Percentiles rank a stretch among this genome's conserved stretches.
phyloP scores from a whole-genome alignment of 2,329 filamentous ascomycete species.

The Tolypocladium album region DNA sequence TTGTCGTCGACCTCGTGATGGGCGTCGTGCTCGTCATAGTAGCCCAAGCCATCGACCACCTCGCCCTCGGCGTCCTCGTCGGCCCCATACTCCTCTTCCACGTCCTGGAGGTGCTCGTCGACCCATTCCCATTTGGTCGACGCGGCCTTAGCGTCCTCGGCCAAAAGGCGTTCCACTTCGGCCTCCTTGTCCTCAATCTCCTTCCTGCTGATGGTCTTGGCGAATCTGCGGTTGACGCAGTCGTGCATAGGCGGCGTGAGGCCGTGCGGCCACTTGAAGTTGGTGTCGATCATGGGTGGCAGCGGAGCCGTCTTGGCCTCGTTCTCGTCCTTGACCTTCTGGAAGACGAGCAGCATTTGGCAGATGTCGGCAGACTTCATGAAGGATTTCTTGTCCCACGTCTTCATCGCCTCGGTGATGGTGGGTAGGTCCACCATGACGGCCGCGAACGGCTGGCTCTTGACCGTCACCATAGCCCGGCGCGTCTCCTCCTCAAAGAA shows the following conservation, averaged over 20 bases:
- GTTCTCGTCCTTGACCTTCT: conserved; percentile 52
- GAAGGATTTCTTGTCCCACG: conserved; percentile 79
- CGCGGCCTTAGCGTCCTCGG: conserved; percentile 52
- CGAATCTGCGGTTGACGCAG: conserved; percentile 71
- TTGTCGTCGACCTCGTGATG: conserved; percentile 32
- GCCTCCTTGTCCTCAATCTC: conserved; percentile 79
- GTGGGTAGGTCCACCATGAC: conserved; percentile 76
- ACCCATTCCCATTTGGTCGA: conserved; percentile 56
- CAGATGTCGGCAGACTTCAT: conserved; percentile 84
- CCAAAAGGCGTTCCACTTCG: conserved; percentile 63
- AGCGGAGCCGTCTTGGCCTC: conserved; percentile 57
- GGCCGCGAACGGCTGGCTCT: conserved; percentile 63
- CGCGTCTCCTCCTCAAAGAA: conserved; percentile 68
- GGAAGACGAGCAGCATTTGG: conserved; percentile 78
- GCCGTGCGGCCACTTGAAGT: conserved; percentile 71
- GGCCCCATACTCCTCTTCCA: conserved; percentile 32
- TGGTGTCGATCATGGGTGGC: conserved; percentile 59
- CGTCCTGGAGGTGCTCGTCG: conserved; percentile 34
- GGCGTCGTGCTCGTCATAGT: conserved; percentile 21
- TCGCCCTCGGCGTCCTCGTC: conserved; percentile 41
- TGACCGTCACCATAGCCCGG: conserved; percentile 61
- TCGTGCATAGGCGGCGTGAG: conserved; percentile 83
- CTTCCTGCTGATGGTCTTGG: conserved; percentile 70
- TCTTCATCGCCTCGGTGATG: conserved; percentile 85
- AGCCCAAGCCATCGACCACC: conserved; percentile 30